These are phyloP conservation scores for Agaricus sinodeliciosus DNA, from an alignment of 768 basidiomycete species.

Conservation along the genomic window DNA sequence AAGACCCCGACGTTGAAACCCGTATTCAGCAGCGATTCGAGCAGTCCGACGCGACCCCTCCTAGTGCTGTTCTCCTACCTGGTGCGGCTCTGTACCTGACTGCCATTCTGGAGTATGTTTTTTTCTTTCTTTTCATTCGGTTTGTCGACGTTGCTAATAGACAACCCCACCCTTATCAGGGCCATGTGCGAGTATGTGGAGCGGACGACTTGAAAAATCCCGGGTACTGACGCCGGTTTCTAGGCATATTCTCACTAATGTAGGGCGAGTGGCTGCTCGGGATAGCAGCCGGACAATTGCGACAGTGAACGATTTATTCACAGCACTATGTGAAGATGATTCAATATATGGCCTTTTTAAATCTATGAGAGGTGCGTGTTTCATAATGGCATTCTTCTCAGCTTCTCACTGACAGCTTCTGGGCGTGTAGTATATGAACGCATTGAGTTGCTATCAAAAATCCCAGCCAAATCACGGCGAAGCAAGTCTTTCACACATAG, in stretches of 20 bases:
- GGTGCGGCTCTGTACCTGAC: slow-evolving; percentile 89
- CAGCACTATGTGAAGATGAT: slow-evolving; percentile 87
- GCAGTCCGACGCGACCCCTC: slow-evolving; percentile 41
- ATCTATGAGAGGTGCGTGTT: slow-evolving; percentile 68
- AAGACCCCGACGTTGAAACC: slow-evolving; percentile 59
- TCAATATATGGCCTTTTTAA: slow-evolving; percentile 80
- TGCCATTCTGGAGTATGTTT: slow-evolving; percentile 85
- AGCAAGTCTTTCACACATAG: slow-evolving; percentile 63
- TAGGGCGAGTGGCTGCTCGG: slow-evolving; percentile 78
- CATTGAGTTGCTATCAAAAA: slow-evolving; percentile 62
- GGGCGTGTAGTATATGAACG: slow-evolving; percentile 61
- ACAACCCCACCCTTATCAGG: slow-evolving; percentile 33
- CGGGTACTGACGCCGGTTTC: slow-evolving; percentile 11
- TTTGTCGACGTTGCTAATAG: slow-evolving; percentile 17
- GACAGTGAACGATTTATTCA: slow-evolving; percentile 75
- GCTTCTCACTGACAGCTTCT: slow-evolving; percentile 10
- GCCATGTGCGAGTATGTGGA: slow-evolving; percentile 79
- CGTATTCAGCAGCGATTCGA: slow-evolving; percentile 59
- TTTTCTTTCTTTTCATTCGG: slow-evolving; percentile 13
- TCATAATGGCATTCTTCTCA: slow-evolving; percentile 15
- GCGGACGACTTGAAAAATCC: slow-evolving; percentile 13
- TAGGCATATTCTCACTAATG: slow-evolving; percentile 80
- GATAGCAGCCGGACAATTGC: slow-evolving; percentile 78
- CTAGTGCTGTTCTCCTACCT: slow-evolving; percentile 53
- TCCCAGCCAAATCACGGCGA: slow-evolving; percentile 44